Evolutionary conservation across 179 eudicot genomes (phyloP), one percentile per base, ranked within the genome.

Genomic region (Spinacia oleracea): DNA sequence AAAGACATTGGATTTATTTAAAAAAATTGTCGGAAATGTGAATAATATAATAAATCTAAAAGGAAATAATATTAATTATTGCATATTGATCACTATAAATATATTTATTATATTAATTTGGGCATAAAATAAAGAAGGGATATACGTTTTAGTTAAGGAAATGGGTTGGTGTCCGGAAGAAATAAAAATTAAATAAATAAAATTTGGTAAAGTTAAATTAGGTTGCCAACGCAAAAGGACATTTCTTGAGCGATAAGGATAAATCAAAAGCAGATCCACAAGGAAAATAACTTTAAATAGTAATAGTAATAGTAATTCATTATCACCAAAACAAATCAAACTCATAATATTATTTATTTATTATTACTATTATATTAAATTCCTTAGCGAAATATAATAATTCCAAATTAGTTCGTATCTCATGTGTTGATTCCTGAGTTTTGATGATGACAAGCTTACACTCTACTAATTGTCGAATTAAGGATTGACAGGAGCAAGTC

Each of bases 161-260:
- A 83, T 76, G 85, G 80, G 80, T 83, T 79, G 82, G 82, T 83
- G 85, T 79, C 59, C 69, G 78, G 76, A 82, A 38, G 40, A 38
- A 78, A 73, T 55, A 68, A 83, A 68, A 79, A 79, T 62, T 29
- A 83, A 70, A 79, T 62, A 40, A 83, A 70, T 70, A 40, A 71
- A 83, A 63, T 62, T 60, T 51, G 82, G 77, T 79, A 83, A 83
- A 83, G 85, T 79, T 79, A 83, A 83, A 83, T 83, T 83, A 76
- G 85, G 85, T 83, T 79, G 85, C 82, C 85, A 83, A 83, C 83
- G 82, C 82, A 83, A 83, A 83, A 83, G 85, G 85, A 83, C 85
- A 83, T 83, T 83, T 83, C 85, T 83, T 83, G 82, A 63, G 82
- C 70, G 82, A 83, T 70, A 83, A 83, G 82, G 82, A 79, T 82